These are phyloP conservation scores for Melaleuca alternifolia DNA, from an alignment of 345 rosid genomes.

Conservation along the genomic window DNA sequence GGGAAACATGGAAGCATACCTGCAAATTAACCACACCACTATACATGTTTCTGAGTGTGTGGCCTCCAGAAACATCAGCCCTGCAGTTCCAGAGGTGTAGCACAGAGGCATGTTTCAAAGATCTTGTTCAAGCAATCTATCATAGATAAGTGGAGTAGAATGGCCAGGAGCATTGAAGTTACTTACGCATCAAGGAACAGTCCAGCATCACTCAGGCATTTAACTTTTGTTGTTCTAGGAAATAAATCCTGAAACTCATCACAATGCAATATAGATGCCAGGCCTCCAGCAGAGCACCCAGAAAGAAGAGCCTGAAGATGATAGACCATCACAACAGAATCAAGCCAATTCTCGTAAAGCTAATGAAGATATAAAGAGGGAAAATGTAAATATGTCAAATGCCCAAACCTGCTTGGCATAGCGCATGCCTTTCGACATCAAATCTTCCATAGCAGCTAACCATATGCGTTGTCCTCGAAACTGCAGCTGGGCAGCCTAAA, in stretches of 20 bases:
- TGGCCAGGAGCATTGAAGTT: neutral
- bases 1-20: slow-evolving; percentile 23
- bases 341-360: neutral
- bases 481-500: slow-evolving; percentile 72
- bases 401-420: slow-evolving; percentile 58
- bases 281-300: slow-evolving; percentile 96
- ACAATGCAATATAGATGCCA: slow-evolving; percentile 83
- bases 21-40: slow-evolving; percentile 74
- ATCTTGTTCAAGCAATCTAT: neutral
- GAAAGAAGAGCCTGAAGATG: slow-evolving; percentile 78
- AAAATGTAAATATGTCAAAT: neutral
- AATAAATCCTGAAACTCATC: slow-evolving; percentile 75
- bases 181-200: slow-evolving; percentile 83
- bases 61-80: slow-evolving; percentile 80
- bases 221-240: slow-evolving; percentile 52
- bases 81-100: slow-evolving; percentile 22
- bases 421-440: slow-evolving; percentile 82
- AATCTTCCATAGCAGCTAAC: slow-evolving; percentile 72
- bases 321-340: neutral
- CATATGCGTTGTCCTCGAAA: slow-evolving; percentile 98
- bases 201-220: slow-evolving; percentile 98
- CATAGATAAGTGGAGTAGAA: neutral
- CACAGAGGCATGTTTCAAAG: neutral
- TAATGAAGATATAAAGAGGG: neutral
- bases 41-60: slow-evolving; percentile 57